These are phyloP conservation scores for Pichia insulana DNA, from an alignment of 805 yeast species.

Conservation along the genomic window DNA sequence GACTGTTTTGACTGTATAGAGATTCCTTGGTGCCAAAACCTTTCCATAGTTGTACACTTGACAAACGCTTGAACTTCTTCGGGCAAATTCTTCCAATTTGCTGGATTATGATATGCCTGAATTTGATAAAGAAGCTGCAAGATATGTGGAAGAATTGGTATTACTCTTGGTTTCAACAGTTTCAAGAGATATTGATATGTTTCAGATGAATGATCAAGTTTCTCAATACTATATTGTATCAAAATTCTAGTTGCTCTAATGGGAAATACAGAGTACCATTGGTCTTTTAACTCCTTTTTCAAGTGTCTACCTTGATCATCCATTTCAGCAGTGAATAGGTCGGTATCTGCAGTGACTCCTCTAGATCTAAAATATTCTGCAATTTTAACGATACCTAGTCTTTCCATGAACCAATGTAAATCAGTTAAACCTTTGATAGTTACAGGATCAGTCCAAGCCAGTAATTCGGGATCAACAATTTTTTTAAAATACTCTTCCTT, in stretches of 20 bases:
- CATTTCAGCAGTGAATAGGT: slow-evolving; percentile 71
- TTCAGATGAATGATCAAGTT: slow-evolving; percentile 67
- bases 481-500: slow-evolving; percentile 67
- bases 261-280: slow-evolving; percentile 92
- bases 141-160: slow-evolving; percentile 86
- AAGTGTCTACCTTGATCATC: slow-evolving; percentile 79
- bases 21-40: slow-evolving; percentile 98
- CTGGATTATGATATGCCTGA: slow-evolving; percentile 90
- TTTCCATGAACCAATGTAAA: slow-evolving; percentile 96
- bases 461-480: slow-evolving; percentile 88
- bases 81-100: slow-evolving; percentile 83
- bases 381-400: slow-evolving; percentile 88
- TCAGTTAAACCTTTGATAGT: slow-evolving; percentile 86
- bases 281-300: slow-evolving; percentile 72
- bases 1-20: slow-evolving; percentile 90
- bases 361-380: slow-evolving; percentile 83
- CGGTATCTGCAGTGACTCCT: slow-evolving; percentile 68
- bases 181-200: slow-evolving; percentile 62
- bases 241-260: slow-evolving; percentile 92
- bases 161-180: slow-evolving; percentile 89
- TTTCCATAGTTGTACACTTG: slow-evolving; percentile 77
- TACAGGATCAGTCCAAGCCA: slow-evolving; percentile 87
- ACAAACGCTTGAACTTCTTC: slow-evolving; percentile 87
- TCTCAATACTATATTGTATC: slow-evolving; percentile 91
- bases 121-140: slow-evolving; percentile 81